phyloP scores from a whole-genome alignment of 306 rosid species.

The Benincasa hispida region DNA sequence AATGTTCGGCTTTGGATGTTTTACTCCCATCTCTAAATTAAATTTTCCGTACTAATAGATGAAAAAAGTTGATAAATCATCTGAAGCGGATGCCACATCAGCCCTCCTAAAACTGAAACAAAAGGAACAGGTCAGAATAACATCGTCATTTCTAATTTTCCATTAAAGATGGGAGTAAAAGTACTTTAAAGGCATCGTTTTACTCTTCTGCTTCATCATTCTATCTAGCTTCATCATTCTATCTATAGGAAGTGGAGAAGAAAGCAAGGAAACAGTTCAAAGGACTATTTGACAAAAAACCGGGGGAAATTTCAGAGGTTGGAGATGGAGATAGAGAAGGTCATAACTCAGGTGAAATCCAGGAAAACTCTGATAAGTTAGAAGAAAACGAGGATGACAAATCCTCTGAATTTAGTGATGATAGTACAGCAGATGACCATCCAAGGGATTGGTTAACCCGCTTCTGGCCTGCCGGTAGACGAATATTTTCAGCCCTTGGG shows the following conservation, averaged over 20 bases:
- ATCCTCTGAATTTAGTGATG: conserved; percentile 43
- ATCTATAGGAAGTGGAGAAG: conserved; percentile 58
- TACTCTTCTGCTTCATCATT: conserved; percentile 1
- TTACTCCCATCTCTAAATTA: conserved; percentile 9
- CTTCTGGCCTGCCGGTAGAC: conserved; percentile 44
- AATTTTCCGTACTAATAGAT: conserved; percentile 32
- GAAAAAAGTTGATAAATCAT: conserved; percentile 62
- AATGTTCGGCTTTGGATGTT: not conserved
- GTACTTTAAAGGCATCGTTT: not conserved
- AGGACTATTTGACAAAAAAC: conserved; percentile 90
- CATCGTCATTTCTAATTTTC: not conserved
- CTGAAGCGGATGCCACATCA: conserved; percentile 75
- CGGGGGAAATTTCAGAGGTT: conserved; percentile 73
- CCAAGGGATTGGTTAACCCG: conserved; percentile 45
- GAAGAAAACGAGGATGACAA: conserved; percentile 27
- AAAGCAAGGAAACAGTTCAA: conserved; percentile 72
- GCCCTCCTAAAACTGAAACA: conserved; percentile 74
- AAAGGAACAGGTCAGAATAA: conserved; percentile 55
- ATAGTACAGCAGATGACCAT: conserved; percentile 13
- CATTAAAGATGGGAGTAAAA: not conserved
- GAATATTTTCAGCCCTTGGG: conserved; percentile 46
- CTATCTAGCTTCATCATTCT: conserved; percentile 13
- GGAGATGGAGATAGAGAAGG: conserved; percentile 28
- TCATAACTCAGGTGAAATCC: conserved; percentile 25
- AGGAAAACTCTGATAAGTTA: conserved; percentile 20